Evolutionary conservation across 352 stramenopile genomes (phyloP).

Genomic region (Blastocystis sp.): DNA sequence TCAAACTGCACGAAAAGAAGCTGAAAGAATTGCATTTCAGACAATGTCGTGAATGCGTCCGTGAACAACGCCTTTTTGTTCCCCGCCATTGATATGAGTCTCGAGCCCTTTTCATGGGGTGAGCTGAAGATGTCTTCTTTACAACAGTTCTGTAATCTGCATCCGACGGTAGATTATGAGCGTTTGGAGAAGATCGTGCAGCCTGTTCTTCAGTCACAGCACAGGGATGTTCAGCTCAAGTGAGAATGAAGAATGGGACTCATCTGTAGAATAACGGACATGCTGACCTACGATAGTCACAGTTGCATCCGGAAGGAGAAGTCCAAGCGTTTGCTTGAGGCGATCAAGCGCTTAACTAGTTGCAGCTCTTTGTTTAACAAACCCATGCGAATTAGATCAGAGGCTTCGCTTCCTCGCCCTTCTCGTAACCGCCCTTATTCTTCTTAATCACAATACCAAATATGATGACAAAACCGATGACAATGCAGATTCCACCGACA

Average conservation of each 20-base stretch:
- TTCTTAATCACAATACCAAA: slow-evolving; percentile 49
- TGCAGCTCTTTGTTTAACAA: slow-evolving; percentile 49
- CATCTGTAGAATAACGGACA: slow-evolving; percentile 38
- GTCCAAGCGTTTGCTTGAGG: slow-evolving; percentile 29
- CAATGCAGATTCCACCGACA: slow-evolving; percentile 20
- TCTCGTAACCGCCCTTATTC: slow-evolving; percentile 29
- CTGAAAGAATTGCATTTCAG: slow-evolving; percentile 10
- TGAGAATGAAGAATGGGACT: neutral
- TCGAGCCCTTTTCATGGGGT: slow-evolving; percentile 46
- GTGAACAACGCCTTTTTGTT: slow-evolving; percentile 59
- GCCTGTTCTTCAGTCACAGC: neutral
- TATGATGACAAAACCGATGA: slow-evolving; percentile 60
- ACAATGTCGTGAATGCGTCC: neutral
- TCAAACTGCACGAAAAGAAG: slow-evolving; percentile 28
- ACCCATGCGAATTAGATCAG: slow-evolving; percentile 16
- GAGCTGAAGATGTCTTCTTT: neutral
- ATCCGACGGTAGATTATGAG: neutral
- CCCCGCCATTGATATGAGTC: slow-evolving; percentile 35
- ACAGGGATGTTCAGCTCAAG: slow-evolving; percentile 11
- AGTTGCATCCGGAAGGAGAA: slow-evolving; percentile 53
- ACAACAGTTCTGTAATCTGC: neutral
- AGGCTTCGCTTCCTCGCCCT: slow-evolving; percentile 40
- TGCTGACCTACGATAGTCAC: slow-evolving; percentile 42
- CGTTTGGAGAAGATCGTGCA: slow-evolving; percentile 23
- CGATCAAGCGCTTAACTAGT: neutral